Evolutionary conservation across 2,329 filamentous ascomycete species (phyloP), one percentile per base, ranked within the genome.

Genomic region (Dothistroma pini): DNA sequence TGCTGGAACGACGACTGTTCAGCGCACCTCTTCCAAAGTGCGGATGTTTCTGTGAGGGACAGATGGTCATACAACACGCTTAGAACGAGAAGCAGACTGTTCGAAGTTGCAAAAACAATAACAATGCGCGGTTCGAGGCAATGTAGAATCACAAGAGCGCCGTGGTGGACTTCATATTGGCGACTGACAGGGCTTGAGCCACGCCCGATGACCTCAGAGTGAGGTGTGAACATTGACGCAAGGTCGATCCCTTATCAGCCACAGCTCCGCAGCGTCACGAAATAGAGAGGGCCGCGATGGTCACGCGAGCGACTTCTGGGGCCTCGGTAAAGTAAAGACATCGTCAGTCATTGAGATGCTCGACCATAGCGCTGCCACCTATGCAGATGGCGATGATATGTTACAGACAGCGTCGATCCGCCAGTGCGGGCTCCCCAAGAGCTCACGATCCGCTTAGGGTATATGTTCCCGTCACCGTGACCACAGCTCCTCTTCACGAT

Each of bases 401-500:
- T 48, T 56, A 56, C 54, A 56, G 19, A 19, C 34, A 35, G 54
- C 54, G 12, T 56, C 25, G 21, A 34, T n/a, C 44, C 21, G 29
- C 7, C 25, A 54, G 12, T 29, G 51, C 16, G 22, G 10, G 51
- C 7, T 16, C n/a, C 31, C 25, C 25, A 31, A 53, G 31, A 53
- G 51, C 31, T 21, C 51, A n/a, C 31, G 11, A n/a, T n/a, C 25
- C 12, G 8, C 14, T 35, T 8, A n/a, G 10, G 22, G 14, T 14
- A 25, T 32, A 31, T 21, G 31, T 49, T 47, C 34, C 48, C 8
- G 25, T 44, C 44, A 32, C 47, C 38, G 44, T 68, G 63, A 71
- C 72, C 72, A 74, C 62, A 73, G 52, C 56, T 70, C 71, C 41
- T 72, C 67, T 41, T 64, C 63, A 34, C 64, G 60, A 25, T 70